Conservation (phyloP, 768 basidiomycete genomes). For the Amanita rubescens region DNA sequence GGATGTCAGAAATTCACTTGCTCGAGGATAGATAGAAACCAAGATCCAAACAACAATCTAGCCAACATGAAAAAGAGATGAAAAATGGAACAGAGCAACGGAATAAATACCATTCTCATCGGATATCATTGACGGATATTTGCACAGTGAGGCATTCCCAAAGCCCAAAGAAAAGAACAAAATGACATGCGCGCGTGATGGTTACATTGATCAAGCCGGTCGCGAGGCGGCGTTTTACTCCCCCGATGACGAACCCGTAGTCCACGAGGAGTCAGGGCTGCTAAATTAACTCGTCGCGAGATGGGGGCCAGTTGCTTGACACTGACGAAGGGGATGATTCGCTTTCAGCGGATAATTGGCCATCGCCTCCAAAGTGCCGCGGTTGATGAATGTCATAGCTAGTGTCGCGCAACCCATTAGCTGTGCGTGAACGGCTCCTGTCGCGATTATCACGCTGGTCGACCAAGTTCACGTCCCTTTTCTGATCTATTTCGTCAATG, state of each 20-base stretch:
- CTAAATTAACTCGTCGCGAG: neutral
- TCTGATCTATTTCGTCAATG: neutral
- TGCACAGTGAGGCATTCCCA: neutral
- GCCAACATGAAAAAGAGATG: neutral
- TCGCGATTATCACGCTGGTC: neutral
- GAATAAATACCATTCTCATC: constrained; percentile 7
- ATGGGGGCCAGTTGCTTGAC: neutral
- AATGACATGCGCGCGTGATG: neutral
- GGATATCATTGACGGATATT: constrained; percentile 7
- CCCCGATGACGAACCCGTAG: neutral
- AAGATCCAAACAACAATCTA: constrained; percentile 7
- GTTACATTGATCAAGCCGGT: neutral
- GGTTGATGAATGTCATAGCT: neutral
- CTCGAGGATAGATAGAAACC: neutral
- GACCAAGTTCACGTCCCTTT: neutral
- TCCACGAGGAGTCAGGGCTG: neutral
- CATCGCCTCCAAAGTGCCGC: neutral
- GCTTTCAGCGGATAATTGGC: neutral
- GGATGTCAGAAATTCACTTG: neutral
- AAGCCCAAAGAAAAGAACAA: constrained; percentile 5
- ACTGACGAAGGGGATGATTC: neutral
- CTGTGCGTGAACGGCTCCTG: neutral
- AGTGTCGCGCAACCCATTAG: neutral
- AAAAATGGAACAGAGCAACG: neutral
- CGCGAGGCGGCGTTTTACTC: neutral